These are phyloP conservation scores for Cynara cardunculus DNA, from an alignment of 129 eudicot genomes.

Conservation along the genomic window DNA sequence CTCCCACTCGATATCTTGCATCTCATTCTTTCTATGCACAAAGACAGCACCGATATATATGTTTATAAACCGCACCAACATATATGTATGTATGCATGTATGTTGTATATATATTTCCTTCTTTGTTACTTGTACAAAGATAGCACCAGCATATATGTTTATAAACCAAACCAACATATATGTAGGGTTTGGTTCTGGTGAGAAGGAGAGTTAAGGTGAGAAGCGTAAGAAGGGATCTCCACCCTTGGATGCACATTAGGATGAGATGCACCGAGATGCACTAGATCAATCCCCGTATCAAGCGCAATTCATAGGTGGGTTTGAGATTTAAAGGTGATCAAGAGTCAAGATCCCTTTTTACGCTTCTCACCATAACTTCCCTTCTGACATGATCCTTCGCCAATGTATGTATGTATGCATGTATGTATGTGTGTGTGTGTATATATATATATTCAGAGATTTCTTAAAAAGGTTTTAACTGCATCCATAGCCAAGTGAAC, in stretches of 20 bases:
- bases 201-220: not conserved
- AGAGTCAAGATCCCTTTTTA: too few relatives aligned
- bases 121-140: not conserved
- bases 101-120: too few relatives aligned
- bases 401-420: too few relatives aligned
- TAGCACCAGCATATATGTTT: not conserved
- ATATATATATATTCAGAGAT: not conserved
- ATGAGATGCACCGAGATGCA: too few relatives aligned
- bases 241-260: too few relatives aligned
- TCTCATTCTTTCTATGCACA: not conserved
- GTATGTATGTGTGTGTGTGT: not conserved
- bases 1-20: not conserved
- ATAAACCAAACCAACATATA: not conserved
- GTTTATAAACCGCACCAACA: not conserved
- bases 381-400: too few relatives aligned
- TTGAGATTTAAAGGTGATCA: too few relatives aligned
- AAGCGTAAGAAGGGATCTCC: not conserved
- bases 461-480: not conserved
- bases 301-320: too few relatives aligned
- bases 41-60: not conserved
- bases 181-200: not conserved
- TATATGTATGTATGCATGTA: too few relatives aligned
- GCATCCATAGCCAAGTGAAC: not conserved
- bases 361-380: too few relatives aligned
- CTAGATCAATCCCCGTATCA: too few relatives aligned